phyloP scores from a whole-genome alignment of 352 stramenopile genomes.

The Pythium dissimile region DNA sequence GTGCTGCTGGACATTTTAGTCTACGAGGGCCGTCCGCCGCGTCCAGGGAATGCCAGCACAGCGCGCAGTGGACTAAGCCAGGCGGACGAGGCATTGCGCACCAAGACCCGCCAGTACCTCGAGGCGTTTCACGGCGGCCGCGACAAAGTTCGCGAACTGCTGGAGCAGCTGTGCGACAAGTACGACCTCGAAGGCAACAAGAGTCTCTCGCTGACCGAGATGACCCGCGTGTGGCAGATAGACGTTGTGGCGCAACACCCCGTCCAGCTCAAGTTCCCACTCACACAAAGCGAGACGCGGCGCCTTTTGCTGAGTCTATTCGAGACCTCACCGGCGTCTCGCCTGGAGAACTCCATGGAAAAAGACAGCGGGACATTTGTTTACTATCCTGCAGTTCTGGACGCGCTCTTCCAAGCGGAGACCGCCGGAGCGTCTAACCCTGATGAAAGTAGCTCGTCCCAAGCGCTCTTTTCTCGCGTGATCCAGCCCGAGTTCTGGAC shows the following conservation, averaged over 20 bases:
- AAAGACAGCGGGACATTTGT: conserved; percentile 17
- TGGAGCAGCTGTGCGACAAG: conserved; percentile 42
- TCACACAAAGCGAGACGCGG: conserved; percentile 36
- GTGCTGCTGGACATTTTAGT: conserved; percentile 57
- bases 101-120: conserved; percentile 36
- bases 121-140: conserved; percentile 29
- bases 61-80: neutral
- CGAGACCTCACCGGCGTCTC: neutral
- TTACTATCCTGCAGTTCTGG: conserved; percentile 34
- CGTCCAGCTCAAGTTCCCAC: conserved; percentile 25
- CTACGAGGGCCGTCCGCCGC: conserved; percentile 31
- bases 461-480: conserved; percentile 8
- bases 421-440: neutral
- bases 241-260: conserved; percentile 40
- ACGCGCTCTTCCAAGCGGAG: conserved; percentile 26
- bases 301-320: conserved; percentile 19
- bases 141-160: conserved; percentile 17
- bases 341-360: neutral
- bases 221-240: conserved; percentile 31
- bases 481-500: conserved; percentile 39
- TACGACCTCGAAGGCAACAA: conserved; percentile 38
- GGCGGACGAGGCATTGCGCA: conserved; percentile 5
- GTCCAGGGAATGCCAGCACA: conserved; percentile 5
- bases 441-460: neutral
- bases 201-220: conserved; percentile 33